Base-by-base conservation (phyloP, 78 protist species). In the Emiliania huxleyi region DNA sequence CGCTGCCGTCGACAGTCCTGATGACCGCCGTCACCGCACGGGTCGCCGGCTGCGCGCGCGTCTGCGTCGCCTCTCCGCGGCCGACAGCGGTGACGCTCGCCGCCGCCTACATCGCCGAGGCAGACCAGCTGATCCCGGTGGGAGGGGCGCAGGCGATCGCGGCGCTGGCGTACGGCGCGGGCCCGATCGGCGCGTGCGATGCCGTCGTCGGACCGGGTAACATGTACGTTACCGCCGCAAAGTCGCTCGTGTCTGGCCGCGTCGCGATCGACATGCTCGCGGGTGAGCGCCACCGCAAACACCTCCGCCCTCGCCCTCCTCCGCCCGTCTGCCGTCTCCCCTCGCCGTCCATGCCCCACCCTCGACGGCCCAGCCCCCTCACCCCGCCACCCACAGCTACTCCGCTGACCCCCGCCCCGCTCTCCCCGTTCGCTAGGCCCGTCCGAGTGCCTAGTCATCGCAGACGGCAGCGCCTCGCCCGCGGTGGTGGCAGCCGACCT, bases 141-240 rank as follows among this genome's bases (percentile, higher is more conserved):
- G 97, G 98, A 40, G 98, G 98, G 15, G 98, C 97, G 25, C 97
- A 96, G 83, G 98, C 97, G 45, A 93, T 97, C 73, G 96, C 95
- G 2, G 95, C 96, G 11, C 25, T 97, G n/a, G 96, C 98, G n/a
- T 93, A 93, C 77, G 98, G 96, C 81, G 84, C 96, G 12, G 94
- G 91, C 48, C 25, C 44, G 15, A 91, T 96, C 37, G 97, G 96
- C 18, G 69, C 93, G 40, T 55, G 83, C 55, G 97, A 96, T 62
- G 42, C 49, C 40, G 84, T 90, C 12, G 93, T 91, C n/a, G 95
- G 95, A 26, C 95, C 95, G 15, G 95, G 97, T n/a, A 95, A 96
- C 92, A 42, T 90, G 87, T 97, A 33, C 55, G 98, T 97, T 15
- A 96, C 97, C 2, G 97, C 97, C 18, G 97, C 98, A 83, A 96